Evolutionary conservation across 1,284 basidiomycete species (phyloP).

Genomic region (Melampsora americana): DNA sequence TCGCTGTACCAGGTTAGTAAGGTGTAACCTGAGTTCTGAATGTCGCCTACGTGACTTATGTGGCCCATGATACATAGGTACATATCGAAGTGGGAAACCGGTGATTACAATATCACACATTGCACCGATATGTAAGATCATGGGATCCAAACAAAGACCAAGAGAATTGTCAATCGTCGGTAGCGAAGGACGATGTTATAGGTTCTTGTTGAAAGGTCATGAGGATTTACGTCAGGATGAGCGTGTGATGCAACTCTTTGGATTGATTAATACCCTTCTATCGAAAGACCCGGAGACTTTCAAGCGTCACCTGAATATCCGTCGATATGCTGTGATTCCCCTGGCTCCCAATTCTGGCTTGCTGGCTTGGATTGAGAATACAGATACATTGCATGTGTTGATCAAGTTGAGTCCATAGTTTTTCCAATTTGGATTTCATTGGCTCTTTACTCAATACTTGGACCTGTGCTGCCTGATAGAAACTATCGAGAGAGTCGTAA

Average conservation of each 20-base stretch:
- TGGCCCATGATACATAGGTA: constrained; percentile 60
- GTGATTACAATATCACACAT: constrained; percentile 82
- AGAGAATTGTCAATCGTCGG: constrained; percentile 83
- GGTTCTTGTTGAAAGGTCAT: constrained; percentile 92
- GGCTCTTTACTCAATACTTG: constrained; percentile 63
- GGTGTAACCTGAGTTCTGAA: too few species aligned
- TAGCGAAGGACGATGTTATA: constrained; percentile 88
- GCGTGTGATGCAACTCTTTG: constrained; percentile 98
- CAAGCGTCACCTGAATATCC: constrained; percentile 92
- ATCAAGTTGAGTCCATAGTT: constrained; percentile 64
- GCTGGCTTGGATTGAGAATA: constrained; percentile 92
- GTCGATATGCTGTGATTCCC: constrained; percentile 88
- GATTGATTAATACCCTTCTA: constrained; percentile 90
- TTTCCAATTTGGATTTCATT: not conserved
- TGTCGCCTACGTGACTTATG: too few species aligned
- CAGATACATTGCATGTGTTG: constrained; percentile 95
- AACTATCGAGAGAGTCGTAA: constrained; percentile 71
- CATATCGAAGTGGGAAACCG: constrained; percentile 84
- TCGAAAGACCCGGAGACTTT: constrained; percentile 90
- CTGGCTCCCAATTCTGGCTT: constrained; percentile 94
- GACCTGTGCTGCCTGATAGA: not conserved
- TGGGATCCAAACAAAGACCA: constrained; percentile 97
- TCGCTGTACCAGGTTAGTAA: constrained; percentile 81
- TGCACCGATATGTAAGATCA: constrained; percentile 80
- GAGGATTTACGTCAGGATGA: constrained; percentile 99